Base-by-base conservation (phyloP, 108 stramenopile genomes). In the Nitzschia inconspicua region DNA sequence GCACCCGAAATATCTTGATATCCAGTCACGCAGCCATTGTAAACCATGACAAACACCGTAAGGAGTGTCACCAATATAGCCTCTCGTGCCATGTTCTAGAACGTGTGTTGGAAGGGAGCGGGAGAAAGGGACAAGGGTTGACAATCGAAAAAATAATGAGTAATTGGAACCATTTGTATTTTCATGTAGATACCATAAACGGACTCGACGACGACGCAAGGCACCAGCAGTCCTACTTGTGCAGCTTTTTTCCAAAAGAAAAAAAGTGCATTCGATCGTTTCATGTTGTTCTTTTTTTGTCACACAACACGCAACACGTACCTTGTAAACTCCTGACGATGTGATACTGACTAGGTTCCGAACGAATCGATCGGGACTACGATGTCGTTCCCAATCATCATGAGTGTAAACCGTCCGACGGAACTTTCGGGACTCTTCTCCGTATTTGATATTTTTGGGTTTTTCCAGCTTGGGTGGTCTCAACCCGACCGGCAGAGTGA, bases 331-430 rank as follows among this genome's bases (percentile, higher is more conserved):
- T 18, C 83, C 82, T 0, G 77, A 80, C 13, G 50, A 57, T 0
- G 67, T 32, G 44, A 81, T 78, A 47, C 75, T 54, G 6, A 43
- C 23, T 4, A 88, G 31, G 54, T 88, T 67, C 4, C 68, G 56
- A 22, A 78, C 26, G 66, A 85, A 88, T 35, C 86, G 80, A 56
- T 84, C 76, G 10, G 75, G 65, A 14, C 66, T 59, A 28, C 86
- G 80, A 52, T 84, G 83, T 49, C 79, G 79, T 7, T 72, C 65
- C 86, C 86, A 88, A 44, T 88, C 83, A 2, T 79, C 75, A 52
- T 88, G 83, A 3, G 78, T 70, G 62, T 84, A 88, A 20, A 88
- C 86, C 3, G 86, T 88, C 4, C 86, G 78, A 35, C 86, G 80
- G 65, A 68, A 84, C 31, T 76, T 76, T n/a, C 78, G 65, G 32